Conservation (phyloP, 169 alveolate species). For the Plasmodium blacklocki region DNA sequence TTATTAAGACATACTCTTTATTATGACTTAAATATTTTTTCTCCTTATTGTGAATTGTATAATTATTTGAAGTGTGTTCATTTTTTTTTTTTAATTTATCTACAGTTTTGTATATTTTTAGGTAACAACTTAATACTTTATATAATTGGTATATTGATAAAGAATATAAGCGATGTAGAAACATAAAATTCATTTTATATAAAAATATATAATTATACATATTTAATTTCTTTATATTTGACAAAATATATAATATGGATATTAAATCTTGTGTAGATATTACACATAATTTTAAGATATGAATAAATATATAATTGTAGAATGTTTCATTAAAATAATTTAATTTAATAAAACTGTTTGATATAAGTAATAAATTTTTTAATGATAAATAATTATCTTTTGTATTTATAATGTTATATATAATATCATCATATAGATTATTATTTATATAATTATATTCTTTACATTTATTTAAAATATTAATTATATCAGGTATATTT, state of each 20-base stretch:
- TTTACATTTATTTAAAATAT: constrained; percentile 31
- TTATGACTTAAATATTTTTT: neutral
- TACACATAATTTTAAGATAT: neutral
- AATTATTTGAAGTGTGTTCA: neutral
- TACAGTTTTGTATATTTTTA: constrained; percentile 11
- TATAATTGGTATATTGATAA: constrained; percentile 32
- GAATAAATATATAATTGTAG: constrained; percentile 14
- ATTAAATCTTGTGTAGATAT: constrained; percentile 15
- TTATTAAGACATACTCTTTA: neutral
- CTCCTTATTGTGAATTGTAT: neutral
- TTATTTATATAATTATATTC: constrained; percentile 29
- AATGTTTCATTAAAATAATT: constrained; percentile 24
- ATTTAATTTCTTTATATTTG: constrained; percentile 15
- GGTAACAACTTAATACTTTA: constrained; percentile 29
- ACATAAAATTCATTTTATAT: constrained; percentile 32
- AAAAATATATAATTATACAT: constrained; percentile 1
- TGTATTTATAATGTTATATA: neutral
- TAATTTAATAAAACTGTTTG: constrained; percentile 18
- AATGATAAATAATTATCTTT: neutral
- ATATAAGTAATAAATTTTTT: constrained; percentile 12
- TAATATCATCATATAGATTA: constrained; percentile 15
- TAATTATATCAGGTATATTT: neutral
- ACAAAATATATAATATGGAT: constrained; percentile 3
- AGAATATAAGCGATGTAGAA: constrained; percentile 37
- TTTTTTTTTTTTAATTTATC: neutral